Evolutionary conservation across 805 yeast species (phyloP).

Genomic region (Kazachstania bromeliacearum): DNA sequence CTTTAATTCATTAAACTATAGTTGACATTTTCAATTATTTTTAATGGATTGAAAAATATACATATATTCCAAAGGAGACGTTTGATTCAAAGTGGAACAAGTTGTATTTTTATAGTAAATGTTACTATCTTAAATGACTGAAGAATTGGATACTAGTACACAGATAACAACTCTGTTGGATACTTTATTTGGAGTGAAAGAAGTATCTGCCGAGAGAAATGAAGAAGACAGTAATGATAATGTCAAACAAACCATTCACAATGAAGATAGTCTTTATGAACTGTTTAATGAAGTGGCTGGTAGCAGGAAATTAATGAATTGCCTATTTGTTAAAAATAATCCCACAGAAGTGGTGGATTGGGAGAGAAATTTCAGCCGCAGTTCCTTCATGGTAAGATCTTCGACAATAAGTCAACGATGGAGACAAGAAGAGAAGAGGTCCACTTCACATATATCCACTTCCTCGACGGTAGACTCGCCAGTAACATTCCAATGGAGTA

Average conservation of each 20-base stretch:
- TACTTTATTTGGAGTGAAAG: slow-evolving; percentile 1
- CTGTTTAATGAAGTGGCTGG: slow-evolving; percentile 18
- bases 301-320: slow-evolving; percentile 21
- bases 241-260: too few species aligned
- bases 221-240: not conserved
- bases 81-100: too few species aligned
- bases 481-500: slow-evolving; percentile 26
- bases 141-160: not conserved
- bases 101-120: too few species aligned
- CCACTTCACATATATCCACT: slow-evolving; percentile 8
- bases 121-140: not conserved
- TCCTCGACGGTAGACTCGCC: slow-evolving; percentile 18
- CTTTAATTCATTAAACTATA: not conserved
- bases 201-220: not conserved
- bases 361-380: slow-evolving; percentile 1
- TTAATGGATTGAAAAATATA: too few species aligned
- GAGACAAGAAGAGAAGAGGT: slow-evolving; percentile 16
- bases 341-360: not conserved
- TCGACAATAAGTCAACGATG: slow-evolving; percentile 13
- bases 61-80: too few species aligned
- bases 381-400: slow-evolving; percentile 3
- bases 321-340: slow-evolving; percentile 8
- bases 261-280: slow-evolving; percentile 12
- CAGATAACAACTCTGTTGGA: not conserved
- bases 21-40: too few species aligned